Evolutionary conservation across 1,284 basidiomycete genomes (phyloP).

Genomic region (Cutaneotrichosporon mucoides): DNA sequence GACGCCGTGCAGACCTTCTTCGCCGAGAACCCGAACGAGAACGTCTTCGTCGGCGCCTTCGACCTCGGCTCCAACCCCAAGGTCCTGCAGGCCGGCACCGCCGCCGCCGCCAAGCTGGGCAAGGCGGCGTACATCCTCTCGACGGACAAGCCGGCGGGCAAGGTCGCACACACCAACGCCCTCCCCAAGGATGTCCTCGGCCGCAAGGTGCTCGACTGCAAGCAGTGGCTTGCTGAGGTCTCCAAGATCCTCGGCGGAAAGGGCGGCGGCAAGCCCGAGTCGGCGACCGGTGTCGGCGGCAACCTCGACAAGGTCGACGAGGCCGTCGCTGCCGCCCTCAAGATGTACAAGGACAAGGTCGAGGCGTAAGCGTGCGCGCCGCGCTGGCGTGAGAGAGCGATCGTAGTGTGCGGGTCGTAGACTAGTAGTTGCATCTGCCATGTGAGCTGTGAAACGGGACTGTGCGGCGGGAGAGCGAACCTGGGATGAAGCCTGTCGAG

Average conservation of each 20-base stretch:
- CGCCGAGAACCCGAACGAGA: constrained; percentile 65
- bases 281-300: constrained; percentile 77
- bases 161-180: constrained; percentile 84
- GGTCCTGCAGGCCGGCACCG: constrained; percentile 57
- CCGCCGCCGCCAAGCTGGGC: constrained; percentile 66
- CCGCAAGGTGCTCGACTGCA: constrained; percentile 64
- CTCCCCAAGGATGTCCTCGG: constrained; percentile 62
- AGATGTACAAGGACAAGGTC: constrained; percentile 30
- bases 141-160: constrained; percentile 62
- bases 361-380: constrained; percentile 5
- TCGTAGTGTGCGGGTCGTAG: too few relatives aligned
- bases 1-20: constrained; percentile 70
- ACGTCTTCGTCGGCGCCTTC: constrained; percentile 65
- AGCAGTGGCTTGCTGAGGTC: constrained; percentile 75
- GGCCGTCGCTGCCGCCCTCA: constrained; percentile 58
- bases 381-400: too few relatives aligned
- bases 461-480: too few relatives aligned
- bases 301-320: constrained; percentile 64
- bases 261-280: constrained; percentile 89
- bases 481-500: too few relatives aligned
- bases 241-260: constrained; percentile 79
- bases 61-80: constrained; percentile 66
- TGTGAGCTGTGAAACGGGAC: too few relatives aligned
- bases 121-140: constrained; percentile 90
- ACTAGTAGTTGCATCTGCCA: too few relatives aligned